phyloP scores from a whole-genome alignment of 169 alveolate genomes.

The Plasmodium gonderi region DNA sequence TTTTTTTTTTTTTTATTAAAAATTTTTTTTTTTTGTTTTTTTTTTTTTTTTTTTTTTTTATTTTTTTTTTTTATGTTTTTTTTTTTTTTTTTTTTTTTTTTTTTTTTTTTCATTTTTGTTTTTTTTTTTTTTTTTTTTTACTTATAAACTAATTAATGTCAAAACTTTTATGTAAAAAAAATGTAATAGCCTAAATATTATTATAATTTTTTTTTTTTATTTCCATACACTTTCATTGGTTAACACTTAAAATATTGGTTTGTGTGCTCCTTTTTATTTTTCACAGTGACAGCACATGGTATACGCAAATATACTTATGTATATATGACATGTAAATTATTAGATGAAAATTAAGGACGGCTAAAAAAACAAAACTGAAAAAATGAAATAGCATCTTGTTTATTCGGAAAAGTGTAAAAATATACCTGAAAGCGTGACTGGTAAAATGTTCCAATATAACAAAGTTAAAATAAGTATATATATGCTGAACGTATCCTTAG shows the following conservation, averaged over 20 bases:
- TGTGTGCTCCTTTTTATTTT: neutral
- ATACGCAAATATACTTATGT: neutral
- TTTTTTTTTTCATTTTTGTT: too few species aligned
- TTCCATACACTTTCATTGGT: neutral
- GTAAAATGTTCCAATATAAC: neutral
- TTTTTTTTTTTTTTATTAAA: too few species aligned
- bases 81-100: neutral
- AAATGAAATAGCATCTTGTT: neutral
- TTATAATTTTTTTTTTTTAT: neutral
- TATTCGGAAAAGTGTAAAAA: neutral
- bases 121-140: neutral
- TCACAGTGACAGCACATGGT: neutral
- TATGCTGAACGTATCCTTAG: neutral
- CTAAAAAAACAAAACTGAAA: neutral
- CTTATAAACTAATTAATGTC: neutral
- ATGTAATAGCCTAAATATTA: neutral
- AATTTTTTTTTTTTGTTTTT: too few species aligned
- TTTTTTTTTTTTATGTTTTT: neutral
- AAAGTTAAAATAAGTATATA: neutral
- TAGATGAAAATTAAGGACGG: neutral
- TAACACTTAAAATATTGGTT: neutral
- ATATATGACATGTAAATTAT: neutral
- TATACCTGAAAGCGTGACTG: neutral
- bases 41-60: too few species aligned
- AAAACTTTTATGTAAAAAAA: neutral